Conservation (phyloP, 2,329 filamentous ascomycete species). For the Venturiaceae sp. region DNA sequence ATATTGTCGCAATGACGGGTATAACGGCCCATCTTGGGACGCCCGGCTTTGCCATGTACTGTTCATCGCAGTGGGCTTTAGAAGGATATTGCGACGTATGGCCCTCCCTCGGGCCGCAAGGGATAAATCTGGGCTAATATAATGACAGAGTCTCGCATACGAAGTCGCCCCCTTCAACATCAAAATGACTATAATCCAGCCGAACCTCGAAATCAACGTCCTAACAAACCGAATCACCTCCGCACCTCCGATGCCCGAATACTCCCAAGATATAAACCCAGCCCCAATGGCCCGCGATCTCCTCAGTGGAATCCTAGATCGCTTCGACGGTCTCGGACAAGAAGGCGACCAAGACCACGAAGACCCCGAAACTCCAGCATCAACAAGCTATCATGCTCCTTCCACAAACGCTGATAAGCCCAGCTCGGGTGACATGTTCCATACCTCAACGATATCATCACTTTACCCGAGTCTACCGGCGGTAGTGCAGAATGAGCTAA, state of each 20-base stretch:
- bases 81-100: conserved; percentile 85
- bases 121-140: no score
- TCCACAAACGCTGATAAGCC: neutral
- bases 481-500: conserved; percentile 60
- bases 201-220: conserved; percentile 83
- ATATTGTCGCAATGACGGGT: conserved; percentile 82
- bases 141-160: conserved; percentile 63
- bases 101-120: conserved; percentile 6
- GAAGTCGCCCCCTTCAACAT: conserved; percentile 94
- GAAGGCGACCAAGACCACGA: conserved; percentile 41
- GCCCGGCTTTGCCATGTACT: conserved; percentile 83
- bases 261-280: conserved; percentile 58
- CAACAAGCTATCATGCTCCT: conserved; percentile 8
- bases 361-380: conserved; percentile 21
- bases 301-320: conserved; percentile 67
- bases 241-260: conserved; percentile 65
- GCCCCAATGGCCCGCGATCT: conserved; percentile 79
- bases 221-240: conserved; percentile 82
- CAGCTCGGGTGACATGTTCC: neutral
- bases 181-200: conserved; percentile 91
- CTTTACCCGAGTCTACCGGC: conserved; percentile 66
- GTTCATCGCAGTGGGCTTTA: conserved; percentile 85
- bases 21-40: conserved; percentile 90
- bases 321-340: conserved; percentile 48
- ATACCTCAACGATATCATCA: conserved; percentile 41